A percentile compares a stretch with the other conserved stretches of the same genome.
phyloP scores from a whole-genome alignment of 1,139 yeast species.

The Candida buenavistaensis region DNA sequence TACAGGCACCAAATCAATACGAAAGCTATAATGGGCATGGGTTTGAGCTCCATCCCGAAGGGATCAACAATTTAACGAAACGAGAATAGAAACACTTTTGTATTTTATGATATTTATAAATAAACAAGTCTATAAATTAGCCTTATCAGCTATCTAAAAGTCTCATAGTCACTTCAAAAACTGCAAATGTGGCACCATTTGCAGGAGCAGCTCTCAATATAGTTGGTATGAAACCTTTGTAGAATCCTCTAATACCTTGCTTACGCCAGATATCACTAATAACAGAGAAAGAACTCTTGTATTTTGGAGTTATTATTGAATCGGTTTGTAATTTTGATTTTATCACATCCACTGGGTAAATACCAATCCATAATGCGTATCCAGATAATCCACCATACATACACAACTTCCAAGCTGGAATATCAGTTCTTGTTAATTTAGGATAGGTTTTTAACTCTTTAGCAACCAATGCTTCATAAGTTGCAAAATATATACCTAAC shows the following conservation, averaged over 20 bases:
- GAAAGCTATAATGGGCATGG: conserved; percentile 11
- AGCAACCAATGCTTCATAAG: conserved; percentile 82
- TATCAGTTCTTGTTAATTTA: conserved; percentile 55
- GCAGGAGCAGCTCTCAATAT: conserved; percentile 96
- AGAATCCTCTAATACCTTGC: conserved; percentile 73
- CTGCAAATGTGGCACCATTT: conserved; percentile 92
- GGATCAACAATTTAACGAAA: conserved; percentile 11
- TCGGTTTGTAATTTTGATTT: conserved; percentile 89
- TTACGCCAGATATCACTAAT: conserved; percentile 50
- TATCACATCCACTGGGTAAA: conserved; percentile 83
- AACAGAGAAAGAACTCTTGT: conserved; percentile 55
- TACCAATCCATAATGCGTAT: conserved; percentile 76
- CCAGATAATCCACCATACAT: conserved; percentile 85
- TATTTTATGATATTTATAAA: not conserved
- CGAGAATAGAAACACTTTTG: conserved; percentile 8
- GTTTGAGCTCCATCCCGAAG: conserved; percentile 19
- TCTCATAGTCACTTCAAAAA: conserved; percentile 86
- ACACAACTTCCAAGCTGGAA: conserved; percentile 86
- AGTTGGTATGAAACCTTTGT: conserved; percentile 88
- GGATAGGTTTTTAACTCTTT: conserved; percentile 46
- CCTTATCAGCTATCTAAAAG: conserved; percentile 19
- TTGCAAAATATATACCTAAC: conserved; percentile 83
- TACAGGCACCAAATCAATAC: conserved; percentile 3
- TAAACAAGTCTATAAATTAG: not conserved
- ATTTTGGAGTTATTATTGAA: conserved; percentile 50